Evolutionary conservation across 345 rosid species (phyloP).

Genomic region (Theobroma cacao): DNA sequence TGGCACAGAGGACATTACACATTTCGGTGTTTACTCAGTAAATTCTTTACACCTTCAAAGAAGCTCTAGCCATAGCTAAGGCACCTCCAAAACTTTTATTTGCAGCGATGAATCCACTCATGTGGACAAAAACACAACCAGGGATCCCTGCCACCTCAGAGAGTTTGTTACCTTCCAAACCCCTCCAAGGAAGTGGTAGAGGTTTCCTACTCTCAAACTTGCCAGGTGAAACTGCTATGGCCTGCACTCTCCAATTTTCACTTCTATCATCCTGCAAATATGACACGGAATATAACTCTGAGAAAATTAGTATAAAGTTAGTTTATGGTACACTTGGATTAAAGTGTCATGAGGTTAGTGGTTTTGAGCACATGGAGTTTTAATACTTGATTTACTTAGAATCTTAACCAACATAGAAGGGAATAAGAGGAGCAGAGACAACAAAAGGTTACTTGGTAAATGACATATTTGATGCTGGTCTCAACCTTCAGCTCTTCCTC

Average conservation of each 20-base stretch:
- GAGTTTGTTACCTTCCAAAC: slow-evolving; percentile 64
- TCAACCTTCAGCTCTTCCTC: slow-evolving; percentile 78
- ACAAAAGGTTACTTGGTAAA: slow-evolving; percentile 54
- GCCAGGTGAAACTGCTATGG: slow-evolving; percentile 70
- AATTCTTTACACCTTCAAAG: slow-evolving; percentile 22
- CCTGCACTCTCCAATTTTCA: slow-evolving; percentile 77
- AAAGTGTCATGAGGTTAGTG: not conserved
- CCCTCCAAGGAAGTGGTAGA: slow-evolving; percentile 77
- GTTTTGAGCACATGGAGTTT: not conserved
- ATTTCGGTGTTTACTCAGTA: not conserved
- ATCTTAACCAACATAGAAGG: not conserved
- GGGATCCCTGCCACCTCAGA: slow-evolving; percentile 58
- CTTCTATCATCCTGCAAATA: slow-evolving; percentile 72
- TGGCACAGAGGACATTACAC: not conserved
- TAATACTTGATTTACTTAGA: not conserved
- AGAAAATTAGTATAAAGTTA: not conserved
- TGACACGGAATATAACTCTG: not conserved
- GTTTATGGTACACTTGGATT: not conserved
- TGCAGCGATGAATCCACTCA: slow-evolving; percentile 86
- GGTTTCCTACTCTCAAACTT: slow-evolving; percentile 80
- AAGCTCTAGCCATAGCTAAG: slow-evolving; percentile 64
- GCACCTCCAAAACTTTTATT: slow-evolving; percentile 68
- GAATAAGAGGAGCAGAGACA: not conserved
- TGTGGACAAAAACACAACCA: slow-evolving; percentile 73
- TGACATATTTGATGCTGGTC: slow-evolving; percentile 68